These are phyloP conservation scores for Exophiala mesophila DNA, from an alignment of 2,329 filamentous ascomycete genomes.

Conservation along the genomic window DNA sequence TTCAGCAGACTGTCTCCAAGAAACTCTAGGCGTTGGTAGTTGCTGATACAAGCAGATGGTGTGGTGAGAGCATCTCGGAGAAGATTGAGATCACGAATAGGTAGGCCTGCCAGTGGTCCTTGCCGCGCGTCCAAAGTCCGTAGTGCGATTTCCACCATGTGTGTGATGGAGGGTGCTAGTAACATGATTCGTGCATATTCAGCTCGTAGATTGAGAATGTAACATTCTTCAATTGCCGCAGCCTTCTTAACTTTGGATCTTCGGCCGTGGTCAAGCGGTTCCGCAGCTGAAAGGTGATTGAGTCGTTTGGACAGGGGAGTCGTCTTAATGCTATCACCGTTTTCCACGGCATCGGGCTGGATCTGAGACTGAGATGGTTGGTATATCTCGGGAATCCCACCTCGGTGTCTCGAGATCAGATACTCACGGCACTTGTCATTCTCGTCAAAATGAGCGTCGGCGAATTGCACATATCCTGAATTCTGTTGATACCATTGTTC, in stretches of 20 bases:
- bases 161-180: conserved; percentile 23
- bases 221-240: conserved; percentile 6
- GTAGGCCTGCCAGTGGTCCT: conserved; percentile 12
- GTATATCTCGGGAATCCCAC: conserved; percentile 11
- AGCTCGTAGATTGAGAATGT: conserved; percentile 19
- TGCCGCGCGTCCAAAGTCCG: conserved; percentile 15
- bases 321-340: conserved; percentile 14
- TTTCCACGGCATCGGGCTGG: not conserved
- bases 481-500: conserved; percentile 10
- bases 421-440: not conserved
- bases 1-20: conserved; percentile 83
- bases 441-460: not conserved
- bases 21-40: conserved; percentile 85
- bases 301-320: conserved; percentile 31
- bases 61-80: conserved; percentile 16
- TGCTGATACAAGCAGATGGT: conserved; percentile 24
- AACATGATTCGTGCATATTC: conserved; percentile 18
- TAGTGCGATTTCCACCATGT: conserved; percentile 19
- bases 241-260: not conserved
- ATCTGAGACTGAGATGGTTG: not conserved
- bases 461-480: conserved; percentile 4
- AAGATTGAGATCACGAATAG: conserved; percentile 9
- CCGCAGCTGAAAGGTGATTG: conserved; percentile 31
- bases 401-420: conserved; percentile 2
- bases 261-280: not conserved